Evolutionary conservation across 2,329 filamentous ascomycete species (phyloP).

Genomic region (Monosporascus sp.): DNA sequence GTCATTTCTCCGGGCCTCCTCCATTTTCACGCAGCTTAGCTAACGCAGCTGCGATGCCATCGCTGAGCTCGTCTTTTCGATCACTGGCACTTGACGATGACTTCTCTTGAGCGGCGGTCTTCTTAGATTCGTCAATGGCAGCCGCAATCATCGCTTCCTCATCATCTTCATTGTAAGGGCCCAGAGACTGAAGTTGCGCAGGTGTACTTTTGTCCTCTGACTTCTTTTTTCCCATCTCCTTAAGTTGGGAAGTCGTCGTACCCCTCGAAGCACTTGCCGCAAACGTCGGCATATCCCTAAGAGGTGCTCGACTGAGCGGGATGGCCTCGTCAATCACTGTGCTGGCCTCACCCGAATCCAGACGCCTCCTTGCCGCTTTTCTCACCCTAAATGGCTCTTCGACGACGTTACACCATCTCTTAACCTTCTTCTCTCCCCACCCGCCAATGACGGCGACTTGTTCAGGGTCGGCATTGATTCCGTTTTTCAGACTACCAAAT

Average conservation of each 20-base stretch:
- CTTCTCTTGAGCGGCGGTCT: slow-evolving; percentile 28
- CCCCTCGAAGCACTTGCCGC: slow-evolving; percentile 19
- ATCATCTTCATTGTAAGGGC: slow-evolving; percentile 38
- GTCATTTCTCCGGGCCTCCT: slow-evolving; percentile 5
- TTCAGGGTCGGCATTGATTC: slow-evolving; percentile 82
- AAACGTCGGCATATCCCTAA: slow-evolving; percentile 33
- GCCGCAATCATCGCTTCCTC: slow-evolving; percentile 46
- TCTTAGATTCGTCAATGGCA: slow-evolving; percentile 42
- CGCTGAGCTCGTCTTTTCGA: slow-evolving; percentile 40
- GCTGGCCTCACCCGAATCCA: slow-evolving; percentile 20
- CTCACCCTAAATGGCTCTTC: slow-evolving; percentile 78
- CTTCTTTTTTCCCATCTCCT: slow-evolving; percentile 7
- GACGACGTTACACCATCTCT: slow-evolving; percentile 75
- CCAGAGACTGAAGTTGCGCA: slow-evolving; percentile 31
- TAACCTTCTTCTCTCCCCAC: slow-evolving; percentile 94
- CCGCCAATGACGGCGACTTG: slow-evolving; percentile 80
- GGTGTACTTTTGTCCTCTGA: slow-evolving; percentile 12
- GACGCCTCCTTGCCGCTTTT: slow-evolving; percentile 54
- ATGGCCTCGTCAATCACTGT: slow-evolving; percentile 32
- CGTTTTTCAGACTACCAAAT: slow-evolving; percentile 83
- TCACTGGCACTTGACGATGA: slow-evolving; percentile 13
- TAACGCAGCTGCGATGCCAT: slow-evolving; percentile 56
- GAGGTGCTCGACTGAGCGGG: slow-evolving; percentile 34
- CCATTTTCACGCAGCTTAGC: slow-evolving; percentile 50
- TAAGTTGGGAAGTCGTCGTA: slow-evolving; percentile 16